Conservation (phyloP, 768 basidiomycete genomes). For the Cubamyces sp. region DNA sequence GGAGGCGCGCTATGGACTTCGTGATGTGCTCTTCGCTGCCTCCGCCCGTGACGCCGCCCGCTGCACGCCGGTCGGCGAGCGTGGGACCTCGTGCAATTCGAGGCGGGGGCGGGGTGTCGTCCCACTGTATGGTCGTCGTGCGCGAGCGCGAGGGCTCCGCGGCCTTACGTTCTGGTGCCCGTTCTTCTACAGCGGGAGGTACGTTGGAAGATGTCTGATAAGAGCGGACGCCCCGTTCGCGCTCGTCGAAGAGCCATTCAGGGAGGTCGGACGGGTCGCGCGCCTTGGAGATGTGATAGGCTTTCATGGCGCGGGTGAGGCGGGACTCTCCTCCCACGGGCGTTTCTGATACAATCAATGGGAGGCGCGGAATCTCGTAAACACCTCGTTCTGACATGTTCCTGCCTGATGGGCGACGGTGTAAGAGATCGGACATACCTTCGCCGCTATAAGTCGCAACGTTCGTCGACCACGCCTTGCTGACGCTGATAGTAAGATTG, state of each 20-base stretch:
- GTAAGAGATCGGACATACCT: conserved; percentile 37
- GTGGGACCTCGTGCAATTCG: conserved; percentile 16
- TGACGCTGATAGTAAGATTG: conserved; percentile 57
- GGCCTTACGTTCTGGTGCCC: conserved; percentile 27
- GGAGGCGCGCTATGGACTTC: conserved; percentile 28
- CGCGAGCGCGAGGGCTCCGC: conserved; percentile 23
- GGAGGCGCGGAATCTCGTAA: not conserved
- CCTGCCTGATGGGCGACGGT: not conserved
- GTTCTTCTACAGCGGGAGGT: conserved; percentile 22
- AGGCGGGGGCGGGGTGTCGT: not conserved
- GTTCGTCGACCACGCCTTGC: conserved; percentile 57
- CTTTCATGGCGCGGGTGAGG: conserved; percentile 66
- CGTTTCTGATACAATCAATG: conserved; percentile 41
- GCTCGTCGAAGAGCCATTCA: conserved; percentile 65
- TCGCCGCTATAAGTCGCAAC: conserved; percentile 47
- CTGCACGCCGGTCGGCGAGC: conserved; percentile 18
- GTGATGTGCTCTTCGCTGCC: conserved; percentile 24
- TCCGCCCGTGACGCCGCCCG: not conserved
- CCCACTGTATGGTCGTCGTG: conserved; percentile 3
- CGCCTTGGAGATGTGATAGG: conserved; percentile 67
- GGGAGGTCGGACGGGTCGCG: conserved; percentile 61
- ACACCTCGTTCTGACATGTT: not conserved
- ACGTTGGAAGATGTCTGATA: conserved; percentile 4
- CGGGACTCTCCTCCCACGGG: conserved; percentile 62
- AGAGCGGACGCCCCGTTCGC: conserved; percentile 46